These are phyloP conservation scores for Talaromyces sp. DNA, from an alignment of 2,329 filamentous ascomycete genomes.

Conservation along the genomic window DNA sequence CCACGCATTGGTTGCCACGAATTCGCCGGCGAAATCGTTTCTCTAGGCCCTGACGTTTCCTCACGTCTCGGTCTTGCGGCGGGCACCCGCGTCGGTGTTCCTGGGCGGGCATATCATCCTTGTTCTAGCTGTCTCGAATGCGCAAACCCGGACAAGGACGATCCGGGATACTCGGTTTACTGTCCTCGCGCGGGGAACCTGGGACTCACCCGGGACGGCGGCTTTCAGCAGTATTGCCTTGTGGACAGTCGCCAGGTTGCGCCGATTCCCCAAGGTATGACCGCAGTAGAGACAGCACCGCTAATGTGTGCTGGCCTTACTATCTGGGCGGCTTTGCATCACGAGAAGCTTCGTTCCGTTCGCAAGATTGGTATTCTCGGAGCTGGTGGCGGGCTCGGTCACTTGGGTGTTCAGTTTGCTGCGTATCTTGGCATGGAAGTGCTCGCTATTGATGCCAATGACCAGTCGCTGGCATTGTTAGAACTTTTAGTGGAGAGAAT, in stretches of 20 bases:
- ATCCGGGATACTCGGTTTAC: conserved; percentile 6
- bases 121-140: conserved; percentile 14
- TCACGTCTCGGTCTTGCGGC: neutral
- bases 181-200: conserved; percentile 5
- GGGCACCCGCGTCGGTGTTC: conserved; percentile 1
- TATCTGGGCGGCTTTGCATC: conserved; percentile 53
- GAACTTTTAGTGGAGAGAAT: conserved; percentile 18
- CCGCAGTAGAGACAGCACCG: conserved; percentile 26
- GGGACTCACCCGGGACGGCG: conserved; percentile 12
- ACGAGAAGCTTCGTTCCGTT: conserved; percentile 56
- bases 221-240: conserved; percentile 18
- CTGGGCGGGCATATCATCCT: conserved; percentile 1
- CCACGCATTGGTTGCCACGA: conserved; percentile 46
- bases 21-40: conserved; percentile 43
- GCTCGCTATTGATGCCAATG: conserved; percentile 29
- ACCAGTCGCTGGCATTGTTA: conserved; percentile 20
- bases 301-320: conserved; percentile 37
- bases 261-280: conserved; percentile 27
- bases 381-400: conserved; percentile 61
- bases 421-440: conserved; percentile 62
- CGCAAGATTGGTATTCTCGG: conserved; percentile 66
- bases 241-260: conserved; percentile 19
- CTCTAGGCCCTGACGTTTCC: conserved; percentile 9
- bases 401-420: conserved; percentile 66
- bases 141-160: conserved; percentile 5